Conservation (phyloP, 805 yeast genomes). For the Saccharomyces jurei region DNA sequence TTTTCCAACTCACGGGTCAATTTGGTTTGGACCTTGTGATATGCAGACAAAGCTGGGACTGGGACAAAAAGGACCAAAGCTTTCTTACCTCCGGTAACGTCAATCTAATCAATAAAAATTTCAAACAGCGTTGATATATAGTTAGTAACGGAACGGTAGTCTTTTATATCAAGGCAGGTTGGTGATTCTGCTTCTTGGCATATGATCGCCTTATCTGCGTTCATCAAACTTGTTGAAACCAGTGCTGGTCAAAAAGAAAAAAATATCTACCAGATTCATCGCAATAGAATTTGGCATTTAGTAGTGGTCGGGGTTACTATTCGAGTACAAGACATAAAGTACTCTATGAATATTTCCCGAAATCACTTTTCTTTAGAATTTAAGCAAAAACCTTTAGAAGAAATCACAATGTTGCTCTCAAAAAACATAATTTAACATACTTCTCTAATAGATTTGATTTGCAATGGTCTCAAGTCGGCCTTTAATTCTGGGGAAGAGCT, state of each 20-base stretch:
- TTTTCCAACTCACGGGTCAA: slow-evolving; percentile 99
- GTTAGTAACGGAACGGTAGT: slow-evolving; percentile 10
- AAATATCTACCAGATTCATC: background rate
- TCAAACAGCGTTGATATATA: slow-evolving; percentile 5
- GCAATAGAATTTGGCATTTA: background rate
- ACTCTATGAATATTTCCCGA: too few relatives aligned
- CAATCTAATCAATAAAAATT: slow-evolving; percentile 42
- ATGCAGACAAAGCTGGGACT: slow-evolving; percentile 82
- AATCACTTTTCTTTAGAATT: background rate
- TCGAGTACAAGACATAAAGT: background rate
- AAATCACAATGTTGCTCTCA: background rate
- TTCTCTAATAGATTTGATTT: slow-evolving; percentile 96
- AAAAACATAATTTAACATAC: slow-evolving; percentile 31
- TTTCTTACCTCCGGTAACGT: slow-evolving; percentile 96
- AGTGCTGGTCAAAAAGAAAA: background rate
- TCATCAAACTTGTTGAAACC: background rate
- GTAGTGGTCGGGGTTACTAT: background rate
- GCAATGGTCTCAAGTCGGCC: slow-evolving; percentile 97
- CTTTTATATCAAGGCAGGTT: background rate
- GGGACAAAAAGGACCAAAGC: slow-evolving; percentile 98
- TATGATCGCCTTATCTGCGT: background rate
- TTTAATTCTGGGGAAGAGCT: slow-evolving; percentile 86
- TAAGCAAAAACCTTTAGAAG: background rate
- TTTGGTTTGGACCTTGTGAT: slow-evolving; percentile 96
- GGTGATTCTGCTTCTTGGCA: background rate